Base-by-base conservation (phyloP, 306 rosid species). In the Boehmeria nivea region DNA sequence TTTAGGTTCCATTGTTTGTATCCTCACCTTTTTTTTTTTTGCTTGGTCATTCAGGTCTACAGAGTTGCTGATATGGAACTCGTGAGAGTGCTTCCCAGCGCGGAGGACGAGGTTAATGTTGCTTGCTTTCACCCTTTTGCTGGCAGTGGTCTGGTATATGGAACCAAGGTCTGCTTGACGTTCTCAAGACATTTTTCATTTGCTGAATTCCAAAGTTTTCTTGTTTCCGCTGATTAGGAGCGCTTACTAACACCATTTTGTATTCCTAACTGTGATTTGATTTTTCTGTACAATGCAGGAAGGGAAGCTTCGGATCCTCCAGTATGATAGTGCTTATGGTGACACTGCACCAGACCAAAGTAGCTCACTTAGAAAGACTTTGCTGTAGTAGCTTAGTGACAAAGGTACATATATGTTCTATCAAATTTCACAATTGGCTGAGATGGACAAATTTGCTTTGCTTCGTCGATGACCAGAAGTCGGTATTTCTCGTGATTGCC, bases 71-170 rank as follows among this genome's bases (percentile, higher is more conserved):
- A 91, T 72, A 87, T 87, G 96, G 94, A 91, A 71, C 96, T 91
- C 54, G 96, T 87, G 68, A 81, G 85, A 70, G 96, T 91, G 61
- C 96, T 91, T 71, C 96, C 99, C 19, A 87, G 99, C 78, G 83
- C 95, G n/a, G 99, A 91, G 68, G 99, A 91, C 48, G 99, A 87
- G 84, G 99, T 91, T 64, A 91, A 91, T 71, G 99, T 91, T 38
- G 99, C 99, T 25, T 91, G 99, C 70, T 91, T 91, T 72, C 99
- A 91, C 69, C 99, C 99, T 61, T 84, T 78, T 54, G 86, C 95
- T 6, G 99, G 99, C 61, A 94, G 96, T 15, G 99, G 99, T 21
- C 80, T 91, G 56, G 96, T 83, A 65, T 91, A 91, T 55, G 99
- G 99, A 69, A 91, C 96, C 63, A 91, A 91, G 96, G 99, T 85